Percentiles rank a stretch among this genome's conserved stretches.
phyloP scores from a whole-genome alignment of 1,139 yeast genomes.

The Blastobotrys persicus region DNA sequence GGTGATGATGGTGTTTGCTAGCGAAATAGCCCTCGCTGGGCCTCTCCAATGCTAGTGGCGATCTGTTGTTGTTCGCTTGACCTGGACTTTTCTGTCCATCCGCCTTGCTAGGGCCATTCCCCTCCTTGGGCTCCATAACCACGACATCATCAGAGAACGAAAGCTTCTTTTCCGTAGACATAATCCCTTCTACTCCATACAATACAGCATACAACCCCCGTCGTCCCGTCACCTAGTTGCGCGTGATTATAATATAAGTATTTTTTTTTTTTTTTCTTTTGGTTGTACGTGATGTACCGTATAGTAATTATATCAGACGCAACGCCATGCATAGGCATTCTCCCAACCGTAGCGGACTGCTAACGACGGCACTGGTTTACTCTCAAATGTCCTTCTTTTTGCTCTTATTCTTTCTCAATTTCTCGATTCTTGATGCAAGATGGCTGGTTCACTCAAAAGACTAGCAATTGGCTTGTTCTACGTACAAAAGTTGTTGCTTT shows the following conservation, averaged over 20 bases:
- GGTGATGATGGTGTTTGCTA: conserved; percentile 9
- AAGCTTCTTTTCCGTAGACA: conserved; percentile 9
- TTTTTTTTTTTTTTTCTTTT: conserved; percentile 1
- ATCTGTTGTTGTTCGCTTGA: not conserved
- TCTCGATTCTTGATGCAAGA: no score
- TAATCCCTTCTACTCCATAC: not conserved
- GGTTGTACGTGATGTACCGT: not conserved
- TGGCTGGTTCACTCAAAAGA: no score
- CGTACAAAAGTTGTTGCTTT: no score
- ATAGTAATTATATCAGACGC: not conserved
- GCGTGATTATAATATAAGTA: not conserved
- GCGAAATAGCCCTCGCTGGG: conserved; percentile 7
- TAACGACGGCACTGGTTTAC: no score
- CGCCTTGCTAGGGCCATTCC: not conserved
- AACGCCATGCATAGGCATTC: not conserved
- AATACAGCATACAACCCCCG: not conserved
- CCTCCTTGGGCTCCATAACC: conserved; percentile 3
- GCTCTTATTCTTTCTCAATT: no score
- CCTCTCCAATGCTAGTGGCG: conserved; percentile 2
- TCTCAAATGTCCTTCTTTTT: no score
- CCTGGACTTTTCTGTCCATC: not conserved
- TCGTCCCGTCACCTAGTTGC: not conserved
- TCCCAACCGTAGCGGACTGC: no score
- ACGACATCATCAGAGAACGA: conserved; percentile 11
- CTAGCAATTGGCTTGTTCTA: no score